Evolutionary conservation across 345 rosid species (phyloP).

Genomic region (Iberis pinnata): DNA sequence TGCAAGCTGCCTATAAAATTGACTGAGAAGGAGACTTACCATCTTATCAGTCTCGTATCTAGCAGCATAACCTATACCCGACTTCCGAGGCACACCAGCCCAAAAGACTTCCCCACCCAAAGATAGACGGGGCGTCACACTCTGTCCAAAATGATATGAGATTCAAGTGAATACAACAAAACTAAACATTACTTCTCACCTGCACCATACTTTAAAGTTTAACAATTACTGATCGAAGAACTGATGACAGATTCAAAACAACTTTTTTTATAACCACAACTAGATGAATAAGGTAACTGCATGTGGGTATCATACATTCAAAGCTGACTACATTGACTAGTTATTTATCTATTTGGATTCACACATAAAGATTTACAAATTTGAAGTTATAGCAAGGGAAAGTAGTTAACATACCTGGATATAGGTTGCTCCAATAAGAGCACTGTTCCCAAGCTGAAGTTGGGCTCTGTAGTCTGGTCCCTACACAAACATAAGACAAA

Average conservation of each 20-base stretch:
- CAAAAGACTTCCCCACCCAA: slow-evolving; percentile 86
- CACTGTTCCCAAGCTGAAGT: slow-evolving; percentile 76
- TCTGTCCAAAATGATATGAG: slow-evolving; percentile 39
- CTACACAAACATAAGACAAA: slow-evolving; percentile 27
- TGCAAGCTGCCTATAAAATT: background rate
- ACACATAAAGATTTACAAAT: too few relatives aligned
- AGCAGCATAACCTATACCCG: slow-evolving; percentile 84
- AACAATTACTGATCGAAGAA: too few relatives aligned
- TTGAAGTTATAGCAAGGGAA: too few relatives aligned
- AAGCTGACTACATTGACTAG: too few relatives aligned
- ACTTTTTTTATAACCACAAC: too few relatives aligned
- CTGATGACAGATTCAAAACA: too few relatives aligned
- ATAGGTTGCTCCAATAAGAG: slow-evolving; percentile 81
- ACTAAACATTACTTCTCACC: too few relatives aligned
- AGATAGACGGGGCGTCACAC: slow-evolving; percentile 61
- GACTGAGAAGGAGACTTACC: slow-evolving; percentile 36
- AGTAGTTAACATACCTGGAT: slow-evolving; percentile 54
- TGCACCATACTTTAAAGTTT: too few relatives aligned
- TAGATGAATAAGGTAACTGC: too few relatives aligned
- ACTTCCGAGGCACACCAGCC: slow-evolving; percentile 69
- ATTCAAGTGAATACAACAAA: background rate
- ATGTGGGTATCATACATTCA: background rate
- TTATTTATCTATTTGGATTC: too few relatives aligned
- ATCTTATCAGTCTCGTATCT: slow-evolving; percentile 78
- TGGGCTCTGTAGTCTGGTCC: slow-evolving; percentile 81